Evolutionary conservation across 2,329 filamentous ascomycete species (phyloP).

Genomic region (Pseudovirgaria hyperparasitica): DNA sequence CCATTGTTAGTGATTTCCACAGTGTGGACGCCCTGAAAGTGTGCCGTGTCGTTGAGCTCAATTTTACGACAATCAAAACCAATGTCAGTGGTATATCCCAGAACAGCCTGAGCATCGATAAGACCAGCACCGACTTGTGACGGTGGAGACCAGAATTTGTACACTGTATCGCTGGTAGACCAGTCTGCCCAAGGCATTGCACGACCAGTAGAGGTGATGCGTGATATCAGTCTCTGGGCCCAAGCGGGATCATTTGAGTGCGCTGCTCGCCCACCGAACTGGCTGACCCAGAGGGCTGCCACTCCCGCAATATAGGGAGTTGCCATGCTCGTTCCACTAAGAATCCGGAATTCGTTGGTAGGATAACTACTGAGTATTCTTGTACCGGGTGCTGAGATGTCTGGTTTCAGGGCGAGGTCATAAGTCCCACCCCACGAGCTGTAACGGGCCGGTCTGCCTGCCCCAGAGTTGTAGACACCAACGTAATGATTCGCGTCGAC

Average conservation of each 20-base stretch:
- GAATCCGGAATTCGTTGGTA: constrained; percentile 34
- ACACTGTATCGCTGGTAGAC: too few species aligned
- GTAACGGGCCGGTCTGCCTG: constrained; percentile 39
- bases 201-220: constrained; percentile 17
- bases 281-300: constrained; percentile 17
- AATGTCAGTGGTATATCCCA: constrained; percentile 40
- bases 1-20: constrained; percentile 47
- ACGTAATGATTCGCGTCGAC: constrained; percentile 3
- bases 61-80: constrained; percentile 45
- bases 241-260: constrained; percentile 13
- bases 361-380: constrained; percentile 46
- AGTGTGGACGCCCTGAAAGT: constrained; percentile 36
- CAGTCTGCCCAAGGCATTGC: constrained; percentile 12
- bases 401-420: constrained; percentile 43
- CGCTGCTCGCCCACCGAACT: constrained; percentile 14
- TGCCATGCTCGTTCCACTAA: constrained; percentile 47
- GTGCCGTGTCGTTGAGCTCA: constrained; percentile 51
- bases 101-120: constrained; percentile 47
- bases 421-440: constrained; percentile 48
- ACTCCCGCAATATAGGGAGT: constrained; percentile 42
- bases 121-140: constrained; percentile 49
- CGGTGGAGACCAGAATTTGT: constrained; percentile 38
- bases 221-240: constrained; percentile 13
- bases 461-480: constrained; percentile 16
- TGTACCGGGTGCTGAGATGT: constrained; percentile 41